Evolutionary conservation across 441 rosid species (phyloP).

Genomic region (Biscutella laevigata): DNA sequence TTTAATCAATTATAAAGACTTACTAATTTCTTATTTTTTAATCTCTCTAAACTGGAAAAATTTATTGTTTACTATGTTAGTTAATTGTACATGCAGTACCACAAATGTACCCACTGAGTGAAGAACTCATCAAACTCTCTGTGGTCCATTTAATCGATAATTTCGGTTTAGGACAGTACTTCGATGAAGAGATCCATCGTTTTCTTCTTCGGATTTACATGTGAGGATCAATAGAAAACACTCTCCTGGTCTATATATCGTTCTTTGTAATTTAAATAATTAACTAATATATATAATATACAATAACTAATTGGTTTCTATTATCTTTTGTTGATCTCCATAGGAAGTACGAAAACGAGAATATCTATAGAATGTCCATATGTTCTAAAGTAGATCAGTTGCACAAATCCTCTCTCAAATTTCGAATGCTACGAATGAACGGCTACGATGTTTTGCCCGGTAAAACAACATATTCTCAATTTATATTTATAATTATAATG

Average conservation of each 20-base stretch:
- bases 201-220: conserved; percentile 31
- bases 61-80: no score
- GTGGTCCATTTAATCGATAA: conserved; percentile 40
- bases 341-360: conserved; percentile 31
- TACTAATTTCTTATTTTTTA: no score
- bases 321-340: neutral
- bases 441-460: conserved; percentile 43
- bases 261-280: neutral
- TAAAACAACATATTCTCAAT: conserved; percentile 11
- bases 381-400: conserved; percentile 20
- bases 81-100: conserved; percentile 52
- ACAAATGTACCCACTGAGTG: conserved; percentile 34
- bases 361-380: neutral
- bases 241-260: neutral
- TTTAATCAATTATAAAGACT: no score
- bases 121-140: conserved; percentile 41
- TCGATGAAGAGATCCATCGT: conserved; percentile 32
- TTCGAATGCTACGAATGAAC: conserved; percentile 41
- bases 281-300: neutral
- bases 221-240: conserved; percentile 23
- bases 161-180: conserved; percentile 43
- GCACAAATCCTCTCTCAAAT: conserved; percentile 44
- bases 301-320: neutral
- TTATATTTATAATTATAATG: no score
- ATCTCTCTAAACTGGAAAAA: no score